Conservation (phyloP, 305 asterid genomes). For the Striga hermonthica region DNA sequence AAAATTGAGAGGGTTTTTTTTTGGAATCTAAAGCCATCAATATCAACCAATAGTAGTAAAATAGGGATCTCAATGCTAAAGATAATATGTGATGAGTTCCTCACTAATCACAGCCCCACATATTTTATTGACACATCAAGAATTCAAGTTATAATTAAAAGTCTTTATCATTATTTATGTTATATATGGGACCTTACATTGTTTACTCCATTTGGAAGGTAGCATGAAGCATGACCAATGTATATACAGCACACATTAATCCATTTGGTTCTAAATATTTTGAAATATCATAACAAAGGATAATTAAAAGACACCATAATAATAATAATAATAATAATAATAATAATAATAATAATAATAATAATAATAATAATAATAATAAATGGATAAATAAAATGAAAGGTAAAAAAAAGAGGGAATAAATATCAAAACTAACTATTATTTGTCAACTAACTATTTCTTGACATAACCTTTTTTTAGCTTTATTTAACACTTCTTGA, state of each 20-base stretch:
- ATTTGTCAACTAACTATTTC: constrained; percentile 9
- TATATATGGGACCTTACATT: constrained; percentile 33
- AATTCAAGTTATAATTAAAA: constrained; percentile 41
- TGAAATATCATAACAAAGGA: too few relatives aligned
- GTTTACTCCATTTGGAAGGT: constrained; percentile 35
- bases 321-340: too few relatives aligned
- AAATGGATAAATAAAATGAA: too few relatives aligned
- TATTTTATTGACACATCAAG: constrained; percentile 36
- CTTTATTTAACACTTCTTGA: constrained; percentile 1
- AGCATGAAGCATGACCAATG: constrained; percentile 33
- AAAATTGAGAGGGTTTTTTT: neutral
- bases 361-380: too few relatives aligned
- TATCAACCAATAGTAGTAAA: constrained; percentile 33
- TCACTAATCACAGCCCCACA: constrained; percentile 37
- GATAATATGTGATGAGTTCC: constrained; percentile 25
- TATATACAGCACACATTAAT: neutral
- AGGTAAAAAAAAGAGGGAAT: too few relatives aligned
- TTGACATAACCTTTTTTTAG: constrained; percentile 23
- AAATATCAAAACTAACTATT: neutral
- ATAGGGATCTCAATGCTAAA: constrained; percentile 26
- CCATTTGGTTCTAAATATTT: neutral
- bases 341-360: too few relatives aligned
- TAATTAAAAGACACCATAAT: too few relatives aligned
- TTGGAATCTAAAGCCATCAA: constrained; percentile 44
- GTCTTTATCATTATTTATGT: constrained; percentile 35